Evolutionary conservation across 2,329 filamentous ascomycete species (phyloP).

Genomic region (Epichloe brachyelytri): DNA sequence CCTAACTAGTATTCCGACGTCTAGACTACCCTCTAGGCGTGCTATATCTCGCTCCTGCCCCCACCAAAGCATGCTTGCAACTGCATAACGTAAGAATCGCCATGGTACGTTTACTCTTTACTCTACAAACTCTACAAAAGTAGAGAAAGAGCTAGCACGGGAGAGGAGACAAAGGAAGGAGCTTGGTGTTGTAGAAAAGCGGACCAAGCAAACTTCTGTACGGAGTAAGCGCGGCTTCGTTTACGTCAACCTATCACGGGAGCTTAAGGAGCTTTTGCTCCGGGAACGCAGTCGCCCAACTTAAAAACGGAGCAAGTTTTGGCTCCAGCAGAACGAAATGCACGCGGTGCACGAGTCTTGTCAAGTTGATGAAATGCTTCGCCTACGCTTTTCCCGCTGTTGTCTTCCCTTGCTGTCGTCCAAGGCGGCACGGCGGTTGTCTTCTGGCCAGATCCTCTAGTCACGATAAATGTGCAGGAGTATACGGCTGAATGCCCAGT

Average conservation of each 20-base stretch:
- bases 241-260: conserved; percentile 4
- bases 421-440: neutral
- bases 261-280: conserved; percentile 6
- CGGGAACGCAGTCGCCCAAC: conserved; percentile 1
- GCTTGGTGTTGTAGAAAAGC: conserved; percentile 7
- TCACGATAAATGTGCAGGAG: conserved; percentile 47
- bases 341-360: conserved; percentile 3
- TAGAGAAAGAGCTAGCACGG: neutral
- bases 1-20: too few relatives aligned
- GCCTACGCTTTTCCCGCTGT: neutral
- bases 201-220: neutral
- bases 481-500: conserved; percentile 43
- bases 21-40: too few relatives aligned
- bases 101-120: too few relatives aligned
- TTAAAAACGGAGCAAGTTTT: conserved; percentile 3
- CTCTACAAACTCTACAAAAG: too few relatives aligned
- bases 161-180: neutral
- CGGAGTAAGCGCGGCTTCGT: conserved; percentile 4
- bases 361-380: conserved; percentile 2
- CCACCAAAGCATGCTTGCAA: too few relatives aligned
- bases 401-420: neutral
- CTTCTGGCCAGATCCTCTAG: conserved; percentile 1
- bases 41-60: too few relatives aligned
- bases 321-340: conserved; percentile 3
- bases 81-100: too few relatives aligned